Percentiles rank a stretch among this genome's conserved stretches.
These are phyloP conservation scores for Trichoderma sp. DNA, from an alignment of 2,329 filamentous ascomycete species.

Conservation along the genomic window DNA sequence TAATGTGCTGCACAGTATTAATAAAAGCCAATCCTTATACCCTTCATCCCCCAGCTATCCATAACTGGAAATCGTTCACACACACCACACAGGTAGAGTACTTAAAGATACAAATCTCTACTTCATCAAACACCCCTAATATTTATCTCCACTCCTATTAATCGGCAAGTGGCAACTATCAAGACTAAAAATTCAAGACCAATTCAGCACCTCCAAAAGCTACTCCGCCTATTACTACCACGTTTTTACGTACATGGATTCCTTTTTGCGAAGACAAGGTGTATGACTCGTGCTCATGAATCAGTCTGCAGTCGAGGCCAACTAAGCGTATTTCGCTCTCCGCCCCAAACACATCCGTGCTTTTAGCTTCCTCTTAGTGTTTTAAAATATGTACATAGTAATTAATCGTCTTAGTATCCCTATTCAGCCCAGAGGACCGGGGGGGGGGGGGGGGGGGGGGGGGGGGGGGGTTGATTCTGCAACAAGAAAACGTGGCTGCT, in stretches of 20 bases:
- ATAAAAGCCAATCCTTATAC: neutral
- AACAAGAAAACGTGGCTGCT: constrained; percentile 4
- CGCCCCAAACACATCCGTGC: neutral
- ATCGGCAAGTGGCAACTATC: neutral
- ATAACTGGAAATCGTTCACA: neutral
- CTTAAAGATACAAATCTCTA: neutral
- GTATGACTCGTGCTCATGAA: constrained; percentile 12
- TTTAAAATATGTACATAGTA: neutral
- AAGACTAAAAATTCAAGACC: neutral
- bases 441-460: neutral
- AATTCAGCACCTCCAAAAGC: neutral
- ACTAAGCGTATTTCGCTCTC: neutral
- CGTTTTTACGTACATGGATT: neutral
- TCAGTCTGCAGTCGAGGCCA: constrained; percentile 1
- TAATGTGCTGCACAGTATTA: neutral
- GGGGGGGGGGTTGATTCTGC: neutral
- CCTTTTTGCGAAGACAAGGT: neutral
- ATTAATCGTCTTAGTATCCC: neutral
- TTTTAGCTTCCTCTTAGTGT: constrained; percentile 1
- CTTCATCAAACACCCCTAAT: neutral
- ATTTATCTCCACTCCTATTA: neutral
- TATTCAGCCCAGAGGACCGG: constrained; percentile 4
- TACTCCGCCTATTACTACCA: neutral
- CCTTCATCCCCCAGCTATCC: neutral
- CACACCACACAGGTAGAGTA: neutral